phyloP scores from a whole-genome alignment of 805 yeast genomes.

The Tetrapisispora namnaoensis region DNA sequence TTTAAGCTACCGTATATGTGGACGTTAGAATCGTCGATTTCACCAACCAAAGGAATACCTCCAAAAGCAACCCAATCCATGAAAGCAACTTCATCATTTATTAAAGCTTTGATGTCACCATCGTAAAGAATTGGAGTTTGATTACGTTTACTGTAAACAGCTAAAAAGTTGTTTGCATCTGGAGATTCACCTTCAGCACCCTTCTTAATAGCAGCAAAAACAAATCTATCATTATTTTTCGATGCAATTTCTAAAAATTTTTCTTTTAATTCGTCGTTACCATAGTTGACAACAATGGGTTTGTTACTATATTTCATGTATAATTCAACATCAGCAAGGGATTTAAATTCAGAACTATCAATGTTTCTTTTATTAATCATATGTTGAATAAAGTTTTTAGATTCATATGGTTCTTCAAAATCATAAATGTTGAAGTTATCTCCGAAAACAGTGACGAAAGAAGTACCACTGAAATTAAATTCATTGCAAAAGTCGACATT shows the following conservation, averaged over 20 bases:
- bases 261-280: conserved; percentile 34
- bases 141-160: conserved; percentile 5
- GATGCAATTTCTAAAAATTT: conserved; percentile 57
- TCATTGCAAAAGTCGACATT: conserved; percentile 62
- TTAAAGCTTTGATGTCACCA: conserved; percentile 14
- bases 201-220: conserved; percentile 41
- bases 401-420: conserved; percentile 71
- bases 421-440: conserved; percentile 33
- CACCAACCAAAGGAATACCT: conserved; percentile 32
- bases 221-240: conserved; percentile 48
- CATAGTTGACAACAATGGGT: conserved; percentile 49
- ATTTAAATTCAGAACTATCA: conserved; percentile 46
- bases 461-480: conserved; percentile 68
- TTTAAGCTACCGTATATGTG: conserved; percentile 59
- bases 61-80: conserved; percentile 31
- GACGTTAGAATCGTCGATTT: conserved; percentile 74
- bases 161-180: conserved; percentile 10
- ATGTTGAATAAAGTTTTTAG: conserved; percentile 65
- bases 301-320: conserved; percentile 34
- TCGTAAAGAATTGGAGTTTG: conserved; percentile 20
- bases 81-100: conserved; percentile 34
- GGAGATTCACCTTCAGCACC: conserved; percentile 18
- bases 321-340: conserved; percentile 40
- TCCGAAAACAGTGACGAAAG: conserved; percentile 70
- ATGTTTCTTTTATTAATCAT: conserved; percentile 80